phyloP scores from a whole-genome alignment of 1,284 basidiomycete genomes.

The Pseudozyma hubeiensis region DNA sequence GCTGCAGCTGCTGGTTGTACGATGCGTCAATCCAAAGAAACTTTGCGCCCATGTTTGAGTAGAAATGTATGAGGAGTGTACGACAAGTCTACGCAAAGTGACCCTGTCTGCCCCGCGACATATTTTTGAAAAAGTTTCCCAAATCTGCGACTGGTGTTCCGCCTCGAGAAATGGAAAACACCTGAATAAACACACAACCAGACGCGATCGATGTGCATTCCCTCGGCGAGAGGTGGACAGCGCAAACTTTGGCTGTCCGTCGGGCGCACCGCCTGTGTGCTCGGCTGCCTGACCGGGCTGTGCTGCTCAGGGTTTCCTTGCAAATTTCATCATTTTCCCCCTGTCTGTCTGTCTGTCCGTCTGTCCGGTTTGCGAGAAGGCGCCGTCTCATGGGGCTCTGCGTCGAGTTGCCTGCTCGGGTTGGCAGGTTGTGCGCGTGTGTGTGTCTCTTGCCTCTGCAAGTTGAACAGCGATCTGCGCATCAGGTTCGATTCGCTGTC shows the following conservation, averaged over 20 bases:
- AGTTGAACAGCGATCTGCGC: constrained; percentile 9
- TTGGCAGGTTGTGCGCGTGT: too few species aligned
- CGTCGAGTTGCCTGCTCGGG: not conserved
- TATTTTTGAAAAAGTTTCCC: too few species aligned
- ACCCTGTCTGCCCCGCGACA: too few species aligned
- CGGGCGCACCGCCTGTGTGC: too few species aligned
- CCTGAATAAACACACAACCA: too few species aligned
- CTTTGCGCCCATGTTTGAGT: too few species aligned
- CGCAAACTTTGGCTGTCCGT: not conserved
- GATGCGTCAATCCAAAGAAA: too few species aligned
- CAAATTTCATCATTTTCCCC: not conserved
- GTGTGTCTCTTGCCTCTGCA: not conserved
- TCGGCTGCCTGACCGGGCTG: not conserved
- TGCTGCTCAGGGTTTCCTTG: not conserved
- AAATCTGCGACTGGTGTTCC: too few species aligned
- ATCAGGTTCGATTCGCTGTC: constrained; percentile 12
- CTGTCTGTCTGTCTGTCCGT: not conserved
- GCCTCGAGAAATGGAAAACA: too few species aligned
- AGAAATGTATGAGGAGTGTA: too few species aligned
- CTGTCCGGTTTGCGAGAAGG: not conserved
- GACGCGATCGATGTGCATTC: not conserved
- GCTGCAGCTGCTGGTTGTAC: too few species aligned
- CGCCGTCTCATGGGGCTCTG: not conserved
- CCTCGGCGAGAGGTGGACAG: not conserved
- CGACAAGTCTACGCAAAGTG: too few species aligned